Evolutionary conservation across 768 basidiomycete species (phyloP).

Genomic region (Dentipellis fragilis): DNA sequence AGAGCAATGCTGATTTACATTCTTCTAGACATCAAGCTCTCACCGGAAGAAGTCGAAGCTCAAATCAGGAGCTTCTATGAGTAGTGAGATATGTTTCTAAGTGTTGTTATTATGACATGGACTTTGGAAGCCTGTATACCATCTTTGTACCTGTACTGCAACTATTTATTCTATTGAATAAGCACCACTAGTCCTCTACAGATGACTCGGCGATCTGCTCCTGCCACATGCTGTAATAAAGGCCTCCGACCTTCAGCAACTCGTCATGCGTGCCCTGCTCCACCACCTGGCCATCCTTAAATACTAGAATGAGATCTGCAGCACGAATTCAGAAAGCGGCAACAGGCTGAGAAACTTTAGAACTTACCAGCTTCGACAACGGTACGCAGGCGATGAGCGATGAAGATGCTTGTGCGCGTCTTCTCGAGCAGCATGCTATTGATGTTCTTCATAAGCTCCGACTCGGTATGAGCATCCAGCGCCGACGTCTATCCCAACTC

Average conservation of each 20-base stretch:
- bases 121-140: not conserved
- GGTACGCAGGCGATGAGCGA: constrained; percentile 87
- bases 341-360: not conserved
- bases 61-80: constrained; percentile 59
- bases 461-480: constrained; percentile 89
- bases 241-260: constrained; percentile 55
- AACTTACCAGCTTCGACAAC: constrained; percentile 78
- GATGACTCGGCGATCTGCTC: constrained; percentile 42
- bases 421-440: constrained; percentile 68
- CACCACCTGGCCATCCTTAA: constrained; percentile 81
- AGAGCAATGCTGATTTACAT: too few relatives aligned
- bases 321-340: not conserved
- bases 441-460: constrained; percentile 92
- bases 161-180: not conserved
- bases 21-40: constrained; percentile 63
- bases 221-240: constrained; percentile 79
- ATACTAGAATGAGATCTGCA: constrained; percentile 84
- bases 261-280: constrained; percentile 94
- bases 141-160: too few relatives aligned
- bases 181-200: not conserved
- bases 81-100: not conserved
- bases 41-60: constrained; percentile 62
- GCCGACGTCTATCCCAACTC: constrained; percentile 69
- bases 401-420: constrained; percentile 88
- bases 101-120: not conserved